A percentile compares a stretch with the other conserved stretches of the same genome.
Conservation (phyloP, 192 early-diverging fungal species). For the Gorgonomyces haynaldii region DNA sequence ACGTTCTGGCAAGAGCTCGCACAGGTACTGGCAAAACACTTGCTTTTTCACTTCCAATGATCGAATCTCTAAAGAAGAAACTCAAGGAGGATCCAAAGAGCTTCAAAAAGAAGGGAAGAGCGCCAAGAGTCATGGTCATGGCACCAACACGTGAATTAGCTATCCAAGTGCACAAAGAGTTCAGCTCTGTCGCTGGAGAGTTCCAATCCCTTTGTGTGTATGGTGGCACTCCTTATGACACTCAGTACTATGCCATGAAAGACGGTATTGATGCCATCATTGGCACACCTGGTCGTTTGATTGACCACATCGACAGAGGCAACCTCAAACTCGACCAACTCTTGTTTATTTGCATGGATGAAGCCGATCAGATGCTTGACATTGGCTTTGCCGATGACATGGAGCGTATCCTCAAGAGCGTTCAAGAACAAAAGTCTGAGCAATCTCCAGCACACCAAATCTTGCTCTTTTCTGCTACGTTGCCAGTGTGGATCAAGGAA, state of each 20-base stretch:
- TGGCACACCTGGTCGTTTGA: conserved; percentile 89
- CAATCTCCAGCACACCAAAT: conserved; percentile 39
- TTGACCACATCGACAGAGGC: conserved; percentile 69
- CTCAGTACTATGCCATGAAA: conserved; percentile 34
- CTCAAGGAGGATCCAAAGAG: conserved; percentile 11
- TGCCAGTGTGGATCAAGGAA: conserved; percentile 66
- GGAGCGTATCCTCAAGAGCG: conserved; percentile 61
- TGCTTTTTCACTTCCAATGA: conserved; percentile 70
- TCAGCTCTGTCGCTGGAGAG: conserved; percentile 46
- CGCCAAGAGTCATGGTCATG: conserved; percentile 60
- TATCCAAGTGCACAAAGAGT: conserved; percentile 41
- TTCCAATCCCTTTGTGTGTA: conserved; percentile 62
- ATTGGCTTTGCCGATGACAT: conserved; percentile 76
- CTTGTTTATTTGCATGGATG: conserved; percentile 45
- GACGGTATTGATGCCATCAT: conserved; percentile 76
- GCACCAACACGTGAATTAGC: conserved; percentile 86
- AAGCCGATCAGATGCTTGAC: conserved; percentile 75
- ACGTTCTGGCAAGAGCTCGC: conserved; percentile 48
- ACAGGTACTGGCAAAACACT: conserved; percentile 73
- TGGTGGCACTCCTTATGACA: conserved; percentile 76
- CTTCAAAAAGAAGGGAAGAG: conserved; percentile 19
- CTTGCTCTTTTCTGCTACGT: conserved; percentile 75
- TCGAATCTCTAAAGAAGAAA: conserved; percentile 40
- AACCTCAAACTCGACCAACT: conserved; percentile 58
- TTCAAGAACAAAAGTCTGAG: conserved; percentile 64